Evolutionary conservation across 1,284 basidiomycete species (phyloP).

Genomic region (Cryptococcus sp.): DNA sequence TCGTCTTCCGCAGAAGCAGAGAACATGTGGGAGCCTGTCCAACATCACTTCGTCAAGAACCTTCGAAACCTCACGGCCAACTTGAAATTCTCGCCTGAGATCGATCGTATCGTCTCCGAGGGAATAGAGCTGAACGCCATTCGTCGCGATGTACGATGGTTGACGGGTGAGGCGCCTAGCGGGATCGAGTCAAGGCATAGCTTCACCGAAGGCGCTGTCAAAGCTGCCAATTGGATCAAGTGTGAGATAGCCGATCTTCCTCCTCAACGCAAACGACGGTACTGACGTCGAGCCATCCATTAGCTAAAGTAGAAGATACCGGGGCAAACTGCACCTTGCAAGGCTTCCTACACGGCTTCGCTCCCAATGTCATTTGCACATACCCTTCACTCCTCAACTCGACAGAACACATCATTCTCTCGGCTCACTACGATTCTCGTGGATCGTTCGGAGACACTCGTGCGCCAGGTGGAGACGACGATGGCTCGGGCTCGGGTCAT

Average conservation of each 20-base stretch:
- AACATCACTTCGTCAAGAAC: slow-evolving; percentile 36
- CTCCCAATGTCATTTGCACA: slow-evolving; percentile 77
- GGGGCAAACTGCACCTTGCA: slow-evolving; percentile 71
- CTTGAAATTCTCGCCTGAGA: slow-evolving; percentile 41
- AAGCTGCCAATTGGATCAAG: slow-evolving; percentile 76
- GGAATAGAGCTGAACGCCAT: slow-evolving; percentile 64
- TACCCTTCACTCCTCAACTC: slow-evolving; percentile 55
- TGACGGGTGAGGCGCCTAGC: slow-evolving; percentile 74
- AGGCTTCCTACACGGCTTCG: slow-evolving; percentile 68
- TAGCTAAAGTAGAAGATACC: slow-evolving; percentile 62
- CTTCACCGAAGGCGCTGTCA: slow-evolving; percentile 67
- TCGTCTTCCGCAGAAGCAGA: slow-evolving; percentile 6
- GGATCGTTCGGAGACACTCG: slow-evolving; percentile 76
- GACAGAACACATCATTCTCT: slow-evolving; percentile 60
- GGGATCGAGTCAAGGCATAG: slow-evolving; percentile 72
- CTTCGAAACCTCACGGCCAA: slow-evolving; percentile 47
- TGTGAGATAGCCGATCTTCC: slow-evolving; percentile 39
- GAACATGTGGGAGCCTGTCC: slow-evolving; percentile 35
- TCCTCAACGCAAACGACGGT: too few relatives aligned
- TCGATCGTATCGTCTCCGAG: slow-evolving; percentile 57
- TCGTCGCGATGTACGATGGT: slow-evolving; percentile 68
- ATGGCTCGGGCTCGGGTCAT: slow-evolving; percentile 64
- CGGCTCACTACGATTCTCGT: slow-evolving; percentile 82
- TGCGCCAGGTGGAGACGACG: slow-evolving; percentile 75
- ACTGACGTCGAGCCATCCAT: background rate